Conservation (phyloP, 108 stramenopile genomes). For the Pseudonitzschia delicatissima region DNA sequence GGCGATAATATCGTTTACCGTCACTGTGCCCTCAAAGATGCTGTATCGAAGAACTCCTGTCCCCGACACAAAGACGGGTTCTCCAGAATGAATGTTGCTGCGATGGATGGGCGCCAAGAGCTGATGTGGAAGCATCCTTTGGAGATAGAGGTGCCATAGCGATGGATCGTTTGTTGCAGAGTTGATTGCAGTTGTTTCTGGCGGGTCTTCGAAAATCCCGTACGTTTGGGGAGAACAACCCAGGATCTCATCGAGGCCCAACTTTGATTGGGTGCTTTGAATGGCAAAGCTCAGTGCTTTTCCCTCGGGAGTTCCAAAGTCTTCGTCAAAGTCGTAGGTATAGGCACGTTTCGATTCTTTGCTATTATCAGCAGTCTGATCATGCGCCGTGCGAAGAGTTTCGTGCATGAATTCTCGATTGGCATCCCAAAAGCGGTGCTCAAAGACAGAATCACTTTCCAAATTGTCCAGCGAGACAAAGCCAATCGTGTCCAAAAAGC, state of each 20-base stretch:
- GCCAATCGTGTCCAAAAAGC: slow-evolving; percentile 77
- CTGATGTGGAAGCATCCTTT: slow-evolving; percentile 19
- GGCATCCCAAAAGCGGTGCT: slow-evolving; percentile 56
- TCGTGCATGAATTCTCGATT: slow-evolving; percentile 33
- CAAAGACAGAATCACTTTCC: slow-evolving; percentile 19
- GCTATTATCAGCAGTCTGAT: background rate
- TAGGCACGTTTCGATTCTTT: background rate
- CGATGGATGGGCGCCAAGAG: background rate
- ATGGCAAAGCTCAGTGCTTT: slow-evolving; percentile 43
- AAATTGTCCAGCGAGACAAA: slow-evolving; percentile 34
- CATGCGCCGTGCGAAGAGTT: slow-evolving; percentile 29
- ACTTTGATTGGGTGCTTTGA: slow-evolving; percentile 30
- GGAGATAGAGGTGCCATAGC: slow-evolving; percentile 38
- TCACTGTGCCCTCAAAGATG: slow-evolving; percentile 42
- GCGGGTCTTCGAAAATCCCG: background rate
- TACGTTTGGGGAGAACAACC: slow-evolving; percentile 54
- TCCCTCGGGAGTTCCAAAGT: slow-evolving; percentile 48
- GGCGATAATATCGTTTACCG: slow-evolving; percentile 52
- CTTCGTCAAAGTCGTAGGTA: slow-evolving; percentile 2
- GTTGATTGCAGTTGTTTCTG: background rate
- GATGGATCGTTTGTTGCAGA: slow-evolving; percentile 16
- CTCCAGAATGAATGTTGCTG: background rate
- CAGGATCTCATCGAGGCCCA: slow-evolving; percentile 41
- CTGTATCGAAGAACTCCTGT: slow-evolving; percentile 50
- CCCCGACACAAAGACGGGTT: slow-evolving; percentile 29